Conservation (phyloP, 306 rosid genomes). For the Macrotyloma uniflorum region DNA sequence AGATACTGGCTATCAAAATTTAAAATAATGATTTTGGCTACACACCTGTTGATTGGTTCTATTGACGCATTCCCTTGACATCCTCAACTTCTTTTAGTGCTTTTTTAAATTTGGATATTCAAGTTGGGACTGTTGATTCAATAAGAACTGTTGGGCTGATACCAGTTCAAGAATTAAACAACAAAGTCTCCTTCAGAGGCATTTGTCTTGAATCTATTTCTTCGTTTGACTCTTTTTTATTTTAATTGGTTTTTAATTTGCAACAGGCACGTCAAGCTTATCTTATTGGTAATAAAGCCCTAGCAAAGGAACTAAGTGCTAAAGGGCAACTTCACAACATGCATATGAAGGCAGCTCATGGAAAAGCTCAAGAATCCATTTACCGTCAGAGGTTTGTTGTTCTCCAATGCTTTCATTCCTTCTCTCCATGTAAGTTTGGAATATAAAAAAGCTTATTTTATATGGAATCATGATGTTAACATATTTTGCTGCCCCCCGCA, state of each 20-base stretch:
- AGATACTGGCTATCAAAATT: conserved; percentile 1
- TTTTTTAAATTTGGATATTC: background rate
- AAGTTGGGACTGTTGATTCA: conserved; percentile 17
- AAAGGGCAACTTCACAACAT: conserved; percentile 82
- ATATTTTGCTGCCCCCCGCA: background rate
- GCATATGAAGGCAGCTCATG: conserved; percentile 92
- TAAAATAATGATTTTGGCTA: background rate
- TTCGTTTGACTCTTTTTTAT: too few relatives aligned
- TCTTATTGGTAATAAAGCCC: conserved; percentile 76
- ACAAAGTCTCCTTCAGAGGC: conserved; percentile 24
- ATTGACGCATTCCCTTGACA: conserved; percentile 12
- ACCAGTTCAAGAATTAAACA: conserved; percentile 8
- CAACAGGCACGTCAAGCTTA: conserved; percentile 88
- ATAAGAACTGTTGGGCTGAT: conserved; percentile 22
- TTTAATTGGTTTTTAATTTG: conserved; percentile 27
- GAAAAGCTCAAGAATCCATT: conserved; percentile 86
- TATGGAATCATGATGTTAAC: background rate
- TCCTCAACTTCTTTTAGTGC: background rate
- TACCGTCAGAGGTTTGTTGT: conserved; percentile 82
- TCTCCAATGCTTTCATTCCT: conserved; percentile 24
- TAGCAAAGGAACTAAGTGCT: conserved; percentile 78
- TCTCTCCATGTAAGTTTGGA: conserved; percentile 1
- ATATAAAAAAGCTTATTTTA: background rate
- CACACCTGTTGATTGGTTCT: background rate
- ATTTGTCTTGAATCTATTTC: conserved; percentile 6